phyloP scores from a whole-genome alignment of 164 flowering plant species.

The Pachysandra terminalis region DNA sequence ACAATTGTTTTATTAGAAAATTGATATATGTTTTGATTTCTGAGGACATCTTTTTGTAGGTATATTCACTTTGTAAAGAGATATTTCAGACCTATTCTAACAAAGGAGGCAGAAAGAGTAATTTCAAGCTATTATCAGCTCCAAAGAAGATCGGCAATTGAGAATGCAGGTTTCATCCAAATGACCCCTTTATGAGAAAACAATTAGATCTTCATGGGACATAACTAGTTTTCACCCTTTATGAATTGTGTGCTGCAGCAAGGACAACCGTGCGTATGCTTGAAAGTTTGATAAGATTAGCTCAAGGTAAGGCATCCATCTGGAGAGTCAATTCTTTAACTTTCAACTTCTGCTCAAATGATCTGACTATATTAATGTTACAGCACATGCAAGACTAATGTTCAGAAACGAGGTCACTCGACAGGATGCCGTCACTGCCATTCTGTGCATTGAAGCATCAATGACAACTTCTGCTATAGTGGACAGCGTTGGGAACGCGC shows the following conservation, averaged over 20 bases:
- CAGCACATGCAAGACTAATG: slow-evolving; percentile 98
- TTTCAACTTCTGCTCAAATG: slow-evolving; percentile 1
- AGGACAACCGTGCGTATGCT: slow-evolving; percentile 97
- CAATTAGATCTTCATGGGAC: neutral
- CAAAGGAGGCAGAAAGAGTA: slow-evolving; percentile 85
- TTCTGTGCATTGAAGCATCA: slow-evolving; percentile 91
- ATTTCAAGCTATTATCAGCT: slow-evolving; percentile 96
- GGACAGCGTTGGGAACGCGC: slow-evolving; percentile 83
- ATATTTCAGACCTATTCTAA: slow-evolving; percentile 71
- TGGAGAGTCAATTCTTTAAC: neutral
- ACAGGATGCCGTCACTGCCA: slow-evolving; percentile 87
- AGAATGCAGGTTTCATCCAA: slow-evolving; percentile 70
- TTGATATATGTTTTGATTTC: neutral
- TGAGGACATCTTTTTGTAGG: slow-evolving; percentile 32
- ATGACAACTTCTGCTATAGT: slow-evolving; percentile 97
- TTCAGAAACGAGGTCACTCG: slow-evolving; percentile 86
- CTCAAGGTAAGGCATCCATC: slow-evolving; percentile 57
- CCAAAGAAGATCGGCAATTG: slow-evolving; percentile 82
- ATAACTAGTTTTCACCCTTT: neutral
- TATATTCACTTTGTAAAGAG: slow-evolving; percentile 79
- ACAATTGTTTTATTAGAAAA: neutral
- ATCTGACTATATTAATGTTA: slow-evolving; percentile 14
- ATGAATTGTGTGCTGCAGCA: slow-evolving; percentile 41
- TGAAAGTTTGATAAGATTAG: slow-evolving; percentile 90
- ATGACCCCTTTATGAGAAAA: neutral